Conservation (phyloP, 2,329 filamentous ascomycete species). For the Lachnellula hyalina region DNA sequence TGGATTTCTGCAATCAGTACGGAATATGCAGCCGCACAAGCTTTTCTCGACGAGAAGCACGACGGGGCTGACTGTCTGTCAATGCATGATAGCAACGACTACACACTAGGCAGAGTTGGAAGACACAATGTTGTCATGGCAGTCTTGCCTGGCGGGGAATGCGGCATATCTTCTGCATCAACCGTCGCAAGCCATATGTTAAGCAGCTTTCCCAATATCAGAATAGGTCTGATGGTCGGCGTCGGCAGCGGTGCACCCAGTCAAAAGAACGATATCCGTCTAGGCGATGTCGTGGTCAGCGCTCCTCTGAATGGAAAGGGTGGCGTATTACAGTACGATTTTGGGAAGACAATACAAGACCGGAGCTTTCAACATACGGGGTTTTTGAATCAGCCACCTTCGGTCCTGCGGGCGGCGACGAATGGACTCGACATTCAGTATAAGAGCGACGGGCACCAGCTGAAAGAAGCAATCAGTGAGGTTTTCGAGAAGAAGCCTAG, state of each 20-base stretch:
- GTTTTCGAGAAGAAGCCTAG: constrained; percentile 25
- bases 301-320: constrained; percentile 1
- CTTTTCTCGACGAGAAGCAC: constrained; percentile 13
- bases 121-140: constrained; percentile 20
- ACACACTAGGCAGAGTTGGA: constrained; percentile 15
- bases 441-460: constrained; percentile 13
- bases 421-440: constrained; percentile 21
- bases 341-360: constrained; percentile 9
- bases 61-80: constrained; percentile 11
- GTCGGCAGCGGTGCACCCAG: constrained; percentile 15
- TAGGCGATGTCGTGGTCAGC: too few relatives aligned
- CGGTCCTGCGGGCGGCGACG: constrained; percentile 20
- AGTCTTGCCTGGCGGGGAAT: constrained; percentile 11
- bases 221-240: constrained; percentile 16
- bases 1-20: constrained; percentile 26
- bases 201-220: constrained; percentile 14
- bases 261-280: constrained; percentile 6
- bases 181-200: constrained; percentile 17
- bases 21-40: constrained; percentile 27
- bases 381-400: constrained; percentile 18
- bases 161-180: constrained; percentile 18
- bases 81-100: constrained; percentile 10
- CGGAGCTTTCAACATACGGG: constrained; percentile 19
- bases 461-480: constrained; percentile 17
- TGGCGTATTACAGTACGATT: constrained; percentile 2